Percentiles rank a stretch among this genome's conserved stretches.
phyloP scores from a whole-genome alignment of 805 yeast species.

The Limtongia smithiae region DNA sequence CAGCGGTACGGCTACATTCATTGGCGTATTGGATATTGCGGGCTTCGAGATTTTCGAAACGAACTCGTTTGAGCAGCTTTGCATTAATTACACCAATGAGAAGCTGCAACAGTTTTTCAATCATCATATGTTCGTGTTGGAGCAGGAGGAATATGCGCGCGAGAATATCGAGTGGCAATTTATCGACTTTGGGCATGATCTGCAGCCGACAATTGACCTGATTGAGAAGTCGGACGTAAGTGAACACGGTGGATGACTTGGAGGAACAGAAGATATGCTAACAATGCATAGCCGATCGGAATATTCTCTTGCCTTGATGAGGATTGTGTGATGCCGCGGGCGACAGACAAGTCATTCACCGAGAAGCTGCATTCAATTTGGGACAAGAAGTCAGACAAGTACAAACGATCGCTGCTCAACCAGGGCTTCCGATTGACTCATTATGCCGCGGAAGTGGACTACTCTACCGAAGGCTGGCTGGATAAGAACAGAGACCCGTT shows the following conservation, averaged over 20 bases:
- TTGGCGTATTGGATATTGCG: slow-evolving; percentile 94
- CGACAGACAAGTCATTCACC: slow-evolving; percentile 76
- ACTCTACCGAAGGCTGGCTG: slow-evolving; percentile 87
- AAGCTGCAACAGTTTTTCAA: slow-evolving; percentile 95
- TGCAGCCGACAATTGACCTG: slow-evolving; percentile 89
- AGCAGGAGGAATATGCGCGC: slow-evolving; percentile 92
- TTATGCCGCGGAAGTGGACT: slow-evolving; percentile 96
- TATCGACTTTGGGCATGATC: slow-evolving; percentile 90
- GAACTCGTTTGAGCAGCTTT: slow-evolving; percentile 93
- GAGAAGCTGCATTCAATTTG: slow-evolving; percentile 71
- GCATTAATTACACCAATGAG: slow-evolving; percentile 90
- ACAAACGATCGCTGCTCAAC: slow-evolving; percentile 66
- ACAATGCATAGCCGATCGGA: slow-evolving; percentile 56
- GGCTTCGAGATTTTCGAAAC: slow-evolving; percentile 96
- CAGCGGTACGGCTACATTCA: slow-evolving; percentile 42
- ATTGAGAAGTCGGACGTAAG: slow-evolving; percentile 59
- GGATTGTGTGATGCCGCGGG: slow-evolving; percentile 91
- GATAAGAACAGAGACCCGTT: slow-evolving; percentile 93
- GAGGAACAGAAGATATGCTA: background rate
- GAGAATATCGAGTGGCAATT: slow-evolving; percentile 93
- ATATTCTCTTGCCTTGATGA: slow-evolving; percentile 84
- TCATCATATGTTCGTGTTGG: slow-evolving; percentile 92
- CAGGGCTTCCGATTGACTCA: slow-evolving; percentile 82
- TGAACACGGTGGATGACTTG: background rate
- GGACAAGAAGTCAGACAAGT: slow-evolving; percentile 53